These are phyloP conservation scores for Effrenium voratum DNA, from an alignment of 73 alveolate genomes.

Conservation along the genomic window DNA sequence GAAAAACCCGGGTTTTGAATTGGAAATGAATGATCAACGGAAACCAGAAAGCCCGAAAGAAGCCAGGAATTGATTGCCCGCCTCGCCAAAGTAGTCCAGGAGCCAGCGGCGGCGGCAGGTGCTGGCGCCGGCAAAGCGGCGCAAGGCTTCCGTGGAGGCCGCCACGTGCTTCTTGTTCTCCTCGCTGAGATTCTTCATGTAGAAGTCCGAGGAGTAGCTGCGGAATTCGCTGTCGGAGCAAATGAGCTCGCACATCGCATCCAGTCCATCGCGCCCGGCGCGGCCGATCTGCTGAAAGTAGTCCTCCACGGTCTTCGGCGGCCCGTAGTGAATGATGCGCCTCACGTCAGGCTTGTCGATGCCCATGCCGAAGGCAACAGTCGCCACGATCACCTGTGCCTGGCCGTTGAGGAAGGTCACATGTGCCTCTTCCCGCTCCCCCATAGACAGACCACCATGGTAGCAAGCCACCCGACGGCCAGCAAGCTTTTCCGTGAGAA, in stretches of 20 bases:
- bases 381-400: constrained; percentile 97
- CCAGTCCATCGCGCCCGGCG: constrained; percentile 98
- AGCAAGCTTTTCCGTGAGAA: not conserved
- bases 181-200: not conserved
- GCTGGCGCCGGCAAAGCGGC: constrained; percentile 3
- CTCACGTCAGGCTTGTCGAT: constrained; percentile 98
- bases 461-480: constrained; percentile 18
- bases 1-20: too few species aligned
- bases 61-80: too few species aligned
- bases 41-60: too few species aligned
- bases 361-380: constrained; percentile 99
- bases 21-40: too few species aligned
- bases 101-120: constrained; percentile 53
- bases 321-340: constrained; percentile 97
- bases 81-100: constrained; percentile 38
- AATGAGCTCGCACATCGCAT: constrained; percentile 97
- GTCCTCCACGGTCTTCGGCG: constrained; percentile 97
- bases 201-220: constrained; percentile 5
- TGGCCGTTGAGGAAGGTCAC: constrained; percentile 21
- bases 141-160: constrained; percentile 5
- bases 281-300: constrained; percentile 98
- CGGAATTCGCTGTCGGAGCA: constrained; percentile 94
- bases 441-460: constrained; percentile 30
- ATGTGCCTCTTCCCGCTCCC: constrained; percentile 35
- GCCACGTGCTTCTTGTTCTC: not conserved